These are phyloP conservation scores for Clonostachys sp. DNA, from an alignment of 2,329 filamentous ascomycete genomes.

Conservation along the genomic window DNA sequence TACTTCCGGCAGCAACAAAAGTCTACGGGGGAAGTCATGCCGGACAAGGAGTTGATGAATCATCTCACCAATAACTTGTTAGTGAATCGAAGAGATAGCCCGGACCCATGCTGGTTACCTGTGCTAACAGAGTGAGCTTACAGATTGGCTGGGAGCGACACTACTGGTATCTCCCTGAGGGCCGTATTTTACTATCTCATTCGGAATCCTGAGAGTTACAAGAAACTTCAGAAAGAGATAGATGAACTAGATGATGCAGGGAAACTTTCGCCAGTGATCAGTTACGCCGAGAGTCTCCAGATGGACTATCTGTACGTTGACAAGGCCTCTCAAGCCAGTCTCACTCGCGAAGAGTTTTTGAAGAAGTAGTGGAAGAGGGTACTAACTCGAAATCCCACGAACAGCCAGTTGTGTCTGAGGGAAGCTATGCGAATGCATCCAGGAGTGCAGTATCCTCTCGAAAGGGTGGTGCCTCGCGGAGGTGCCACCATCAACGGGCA, in stretches of 20 bases:
- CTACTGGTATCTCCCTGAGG: slow-evolving; percentile 40
- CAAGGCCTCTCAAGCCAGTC: slow-evolving; percentile 3
- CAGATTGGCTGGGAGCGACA: slow-evolving; percentile 30
- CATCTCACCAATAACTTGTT: no score
- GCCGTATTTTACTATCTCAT: slow-evolving; percentile 38
- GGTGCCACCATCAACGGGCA: slow-evolving; percentile 30
- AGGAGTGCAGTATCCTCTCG: slow-evolving; percentile 36
- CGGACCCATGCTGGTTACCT: not conserved
- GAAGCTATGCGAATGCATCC: slow-evolving; percentile 44
- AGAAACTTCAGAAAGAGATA: slow-evolving; percentile 16
- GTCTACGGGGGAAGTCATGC: no score
- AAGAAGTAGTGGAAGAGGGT: no score
- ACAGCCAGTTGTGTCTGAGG: slow-evolving; percentile 20
- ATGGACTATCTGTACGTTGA: slow-evolving; percentile 29
- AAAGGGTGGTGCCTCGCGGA: slow-evolving; percentile 35
- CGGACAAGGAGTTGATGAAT: no score
- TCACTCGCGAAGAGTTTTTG: no score
- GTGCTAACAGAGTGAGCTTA: slow-evolving; percentile 14
- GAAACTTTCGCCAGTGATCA: slow-evolving; percentile 6
- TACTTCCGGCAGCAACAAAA: no score
- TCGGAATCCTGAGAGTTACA: slow-evolving; percentile 14
- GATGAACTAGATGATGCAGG: slow-evolving; percentile 5
- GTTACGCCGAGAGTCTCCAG: slow-evolving; percentile 17
- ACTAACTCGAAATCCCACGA: no score
- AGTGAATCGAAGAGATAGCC: no score